Percentiles rank a stretch among this genome's conserved stretches.
Evolutionary conservation across 805 yeast genomes (phyloP).

Genomic region (Saturnispora serradocipensis): DNA sequence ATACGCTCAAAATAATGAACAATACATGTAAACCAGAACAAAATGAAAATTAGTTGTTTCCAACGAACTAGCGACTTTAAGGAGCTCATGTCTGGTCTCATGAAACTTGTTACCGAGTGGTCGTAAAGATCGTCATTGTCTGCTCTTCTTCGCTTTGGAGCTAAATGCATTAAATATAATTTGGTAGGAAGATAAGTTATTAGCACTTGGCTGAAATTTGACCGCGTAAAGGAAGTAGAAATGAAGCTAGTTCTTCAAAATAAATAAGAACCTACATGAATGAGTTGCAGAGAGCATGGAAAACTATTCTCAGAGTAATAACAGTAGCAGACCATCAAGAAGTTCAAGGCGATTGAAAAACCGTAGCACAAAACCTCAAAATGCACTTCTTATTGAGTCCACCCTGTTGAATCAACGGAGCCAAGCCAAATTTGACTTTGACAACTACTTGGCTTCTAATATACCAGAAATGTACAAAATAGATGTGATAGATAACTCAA

Average conservation of each 20-base stretch:
- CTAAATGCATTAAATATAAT: neutral
- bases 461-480: slow-evolving; percentile 22
- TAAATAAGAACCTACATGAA: neutral
- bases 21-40: slow-evolving; percentile 34
- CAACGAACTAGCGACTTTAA: slow-evolving; percentile 7
- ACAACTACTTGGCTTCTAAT: slow-evolving; percentile 17
- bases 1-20: slow-evolving; percentile 48
- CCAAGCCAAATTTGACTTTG: slow-evolving; percentile 28
- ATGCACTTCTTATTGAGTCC: neutral
- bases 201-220: neutral
- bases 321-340: neutral
- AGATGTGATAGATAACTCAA: slow-evolving; percentile 11
- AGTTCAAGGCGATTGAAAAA: neutral
- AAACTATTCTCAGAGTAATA: neutral
- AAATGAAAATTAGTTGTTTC: slow-evolving; percentile 20
- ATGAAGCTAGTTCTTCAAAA: neutral
- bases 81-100: neutral
- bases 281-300: neutral
- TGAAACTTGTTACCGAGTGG: neutral
- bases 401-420: slow-evolving; percentile 1
- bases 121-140: neutral
- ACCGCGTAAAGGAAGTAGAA: neutral
- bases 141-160: neutral
- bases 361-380: neutral
- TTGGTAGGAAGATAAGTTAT: neutral